Evolutionary conservation across 495 filamentous ascomycete species (phyloP).

Genomic region (Aspergillus sparsus): DNA sequence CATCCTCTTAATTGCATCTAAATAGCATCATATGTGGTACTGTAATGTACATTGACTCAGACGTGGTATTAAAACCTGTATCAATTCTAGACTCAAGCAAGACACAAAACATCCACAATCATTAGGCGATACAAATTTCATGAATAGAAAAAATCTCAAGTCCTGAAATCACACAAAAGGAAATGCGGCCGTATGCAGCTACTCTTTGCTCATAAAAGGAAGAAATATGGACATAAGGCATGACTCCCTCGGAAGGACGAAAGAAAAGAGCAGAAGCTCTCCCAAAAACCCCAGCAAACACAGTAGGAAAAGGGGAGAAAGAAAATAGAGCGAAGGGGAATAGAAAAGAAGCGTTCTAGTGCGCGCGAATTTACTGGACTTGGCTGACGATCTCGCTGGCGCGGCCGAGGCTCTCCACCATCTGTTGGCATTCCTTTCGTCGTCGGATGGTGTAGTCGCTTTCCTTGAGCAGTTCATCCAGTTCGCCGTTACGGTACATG

Average conservation of each 20-base stretch:
- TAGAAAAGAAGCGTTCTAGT: slow-evolving; percentile 15
- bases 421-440: slow-evolving; percentile 97
- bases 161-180: slow-evolving; percentile 22
- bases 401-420: slow-evolving; percentile 88
- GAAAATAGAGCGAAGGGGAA: slow-evolving; percentile 19
- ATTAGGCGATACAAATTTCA: slow-evolving; percentile 33
- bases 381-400: slow-evolving; percentile 97
- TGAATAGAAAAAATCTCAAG: slow-evolving; percentile 11
- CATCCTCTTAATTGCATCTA: background rate
- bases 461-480: slow-evolving; percentile 95
- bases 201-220: slow-evolving; percentile 20
- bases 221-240: slow-evolving; percentile 25
- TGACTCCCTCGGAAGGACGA: slow-evolving; percentile 18
- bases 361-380: slow-evolving; percentile 67
- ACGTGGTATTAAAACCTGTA: slow-evolving; percentile 9
- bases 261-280: slow-evolving; percentile 10
- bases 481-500: slow-evolving; percentile 87
- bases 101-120: slow-evolving; percentile 23
- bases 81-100: slow-evolving; percentile 21
- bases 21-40: background rate
- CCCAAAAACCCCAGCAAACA: slow-evolving; percentile 15
- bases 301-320: slow-evolving; percentile 8
- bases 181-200: slow-evolving; percentile 20
- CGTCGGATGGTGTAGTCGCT: slow-evolving; percentile 94
- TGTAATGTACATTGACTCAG: slow-evolving; percentile 15